These are phyloP conservation scores for Neopestalotiopsis sp. DNA, from an alignment of 2,329 filamentous ascomycete species.

Conservation along the genomic window DNA sequence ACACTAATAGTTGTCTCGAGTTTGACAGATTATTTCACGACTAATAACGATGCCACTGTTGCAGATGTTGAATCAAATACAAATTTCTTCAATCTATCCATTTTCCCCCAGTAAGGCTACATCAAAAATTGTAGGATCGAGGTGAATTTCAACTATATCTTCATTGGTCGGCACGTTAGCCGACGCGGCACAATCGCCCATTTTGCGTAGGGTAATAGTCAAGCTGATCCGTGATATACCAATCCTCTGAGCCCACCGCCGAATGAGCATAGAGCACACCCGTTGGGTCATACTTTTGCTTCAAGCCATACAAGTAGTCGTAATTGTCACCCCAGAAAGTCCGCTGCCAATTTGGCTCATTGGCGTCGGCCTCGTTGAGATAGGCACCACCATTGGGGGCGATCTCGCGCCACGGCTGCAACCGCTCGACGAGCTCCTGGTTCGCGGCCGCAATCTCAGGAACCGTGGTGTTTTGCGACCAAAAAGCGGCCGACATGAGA, in stretches of 20 bases:
- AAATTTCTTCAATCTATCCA: too few relatives aligned
- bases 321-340: conserved; percentile 42
- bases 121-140: too few relatives aligned
- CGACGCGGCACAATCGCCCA: neutral
- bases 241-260: conserved; percentile 41
- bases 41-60: too few relatives aligned
- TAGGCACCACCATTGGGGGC: conserved; percentile 33
- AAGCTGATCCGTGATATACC: conserved; percentile 6
- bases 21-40: too few relatives aligned
- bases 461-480: neutral
- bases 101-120: too few relatives aligned
- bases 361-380: conserved; percentile 45
- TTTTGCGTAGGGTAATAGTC: conserved; percentile 1
- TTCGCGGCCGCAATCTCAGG: neutral
- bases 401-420: conserved; percentile 20
- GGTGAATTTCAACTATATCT: neutral
- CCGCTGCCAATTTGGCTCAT: conserved; percentile 35
- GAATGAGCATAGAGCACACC: conserved; percentile 43
- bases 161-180: neutral
- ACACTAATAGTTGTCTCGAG: too few relatives aligned
- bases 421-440: neutral
- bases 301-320: conserved; percentile 36
- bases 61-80: too few relatives aligned
- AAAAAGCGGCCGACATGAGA: neutral
- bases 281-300: conserved; percentile 44